Evolutionary conservation across 1,284 basidiomycete species (phyloP), one percentile per base, ranked within the genome.

Genomic region (Heimioporus retisporus): DNA sequence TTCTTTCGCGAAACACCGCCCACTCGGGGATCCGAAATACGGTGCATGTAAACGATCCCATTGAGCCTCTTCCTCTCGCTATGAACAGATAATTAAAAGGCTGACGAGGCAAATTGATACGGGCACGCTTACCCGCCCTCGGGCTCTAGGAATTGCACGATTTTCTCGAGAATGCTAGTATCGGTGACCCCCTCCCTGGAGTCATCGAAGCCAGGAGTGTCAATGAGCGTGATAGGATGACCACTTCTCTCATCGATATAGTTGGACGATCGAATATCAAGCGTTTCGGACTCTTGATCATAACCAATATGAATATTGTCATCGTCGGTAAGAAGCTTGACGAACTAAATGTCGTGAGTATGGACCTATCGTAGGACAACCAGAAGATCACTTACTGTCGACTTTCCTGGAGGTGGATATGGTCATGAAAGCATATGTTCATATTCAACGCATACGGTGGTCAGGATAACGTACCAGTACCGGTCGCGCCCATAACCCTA

Each of bases 1-100:
- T 82, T 85, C 28, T 81, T 79, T 21, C 75, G 72, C 14, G 82
- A 81, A 57, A 81, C 80, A 15, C 84, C 83, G 18, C 81, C 82
- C 61, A 86, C 77, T 35, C 83, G 77, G 69, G 77, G 43, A 19
- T 58, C 56, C n/a, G 56, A 58, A 19, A 58, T 23, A 43, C 43
- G 42, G 42, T 58, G 56, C 74, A 71, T 85, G 84, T 60, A 60
- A 28, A 86, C 78, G 59, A 86, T 75, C 0, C 85, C 85, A 64
- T 72, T 55, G 72, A 70, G 44, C 40, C 65, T 68, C 21, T 50
- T 13, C 14, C 35, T 25, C 35, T 43, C 50, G 40, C 59, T 60
- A 6, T 3, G 11, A 40, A 40, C 10, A 13, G 35, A 21, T 3
- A n/a, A 25, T 64, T 6, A 64, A 35, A 31, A 28, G 2, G 7